Conservation (phyloP, 2,329 filamentous ascomycete genomes). For the Talaromyces sp. region DNA sequence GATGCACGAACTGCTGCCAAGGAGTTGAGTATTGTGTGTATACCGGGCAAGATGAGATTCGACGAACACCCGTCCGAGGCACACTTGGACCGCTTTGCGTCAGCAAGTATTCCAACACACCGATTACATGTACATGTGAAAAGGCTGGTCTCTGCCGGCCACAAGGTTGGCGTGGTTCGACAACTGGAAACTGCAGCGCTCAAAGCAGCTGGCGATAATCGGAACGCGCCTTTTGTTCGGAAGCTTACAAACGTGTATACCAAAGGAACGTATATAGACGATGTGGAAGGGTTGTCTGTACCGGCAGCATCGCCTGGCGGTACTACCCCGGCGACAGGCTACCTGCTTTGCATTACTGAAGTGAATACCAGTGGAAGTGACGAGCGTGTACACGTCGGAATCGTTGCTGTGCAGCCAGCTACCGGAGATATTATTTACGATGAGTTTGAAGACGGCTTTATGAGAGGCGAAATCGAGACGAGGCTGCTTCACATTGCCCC, state of each 20-base stretch:
- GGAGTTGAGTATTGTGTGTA: slow-evolving; percentile 90
- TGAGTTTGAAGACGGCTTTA: slow-evolving; percentile 93
- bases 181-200: slow-evolving; percentile 93
- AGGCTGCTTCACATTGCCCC: slow-evolving; percentile 91
- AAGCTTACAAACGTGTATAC: slow-evolving; percentile 97
- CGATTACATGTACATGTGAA: slow-evolving; percentile 90
- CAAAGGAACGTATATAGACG: slow-evolving; percentile 95
- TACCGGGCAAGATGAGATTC: slow-evolving; percentile 89
- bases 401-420: slow-evolving; percentile 89
- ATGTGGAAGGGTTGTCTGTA: slow-evolving; percentile 71
- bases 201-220: slow-evolving; percentile 92
- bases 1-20: slow-evolving; percentile 86
- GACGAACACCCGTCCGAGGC: slow-evolving; percentile 93
- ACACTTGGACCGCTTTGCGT: slow-evolving; percentile 86
- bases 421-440: slow-evolving; percentile 97
- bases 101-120: slow-evolving; percentile 90
- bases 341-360: slow-evolving; percentile 88
- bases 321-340: slow-evolving; percentile 63
- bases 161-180: slow-evolving; percentile 92
- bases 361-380: slow-evolving; percentile 75
- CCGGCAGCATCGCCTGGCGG: slow-evolving; percentile 52
- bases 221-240: slow-evolving; percentile 83
- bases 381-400: slow-evolving; percentile 86
- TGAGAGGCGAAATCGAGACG: slow-evolving; percentile 94
- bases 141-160: slow-evolving; percentile 80